phyloP scores from a whole-genome alignment of 345 rosid species.

The Noccaea bulbosa region DNA sequence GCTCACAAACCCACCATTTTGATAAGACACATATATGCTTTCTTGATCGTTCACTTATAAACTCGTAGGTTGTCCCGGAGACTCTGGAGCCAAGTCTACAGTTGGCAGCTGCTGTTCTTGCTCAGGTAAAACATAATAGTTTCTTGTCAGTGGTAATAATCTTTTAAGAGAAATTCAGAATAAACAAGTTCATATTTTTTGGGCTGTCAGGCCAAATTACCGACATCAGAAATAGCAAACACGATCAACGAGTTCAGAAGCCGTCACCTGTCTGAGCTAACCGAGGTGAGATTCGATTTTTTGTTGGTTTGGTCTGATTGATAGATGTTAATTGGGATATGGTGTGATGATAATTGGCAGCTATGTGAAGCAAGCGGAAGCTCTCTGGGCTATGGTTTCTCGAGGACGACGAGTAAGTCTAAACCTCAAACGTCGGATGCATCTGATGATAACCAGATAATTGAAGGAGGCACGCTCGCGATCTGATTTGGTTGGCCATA shows the following conservation, averaged over 20 bases:
- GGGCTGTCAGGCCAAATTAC: constrained; percentile 71
- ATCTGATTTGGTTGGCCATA: constrained; percentile 44
- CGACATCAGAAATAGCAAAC: constrained; percentile 82
- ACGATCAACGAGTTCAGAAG: constrained; percentile 91
- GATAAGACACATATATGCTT: neutral
- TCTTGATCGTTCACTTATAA: neutral
- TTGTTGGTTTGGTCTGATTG: neutral
- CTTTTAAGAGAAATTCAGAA: neutral
- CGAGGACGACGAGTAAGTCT: constrained; percentile 64
- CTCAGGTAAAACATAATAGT: constrained; percentile 62
- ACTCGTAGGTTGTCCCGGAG: constrained; percentile 92
- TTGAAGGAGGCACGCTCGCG: constrained; percentile 74
- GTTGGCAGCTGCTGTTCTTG: constrained; percentile 99
- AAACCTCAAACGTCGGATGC: constrained; percentile 59
- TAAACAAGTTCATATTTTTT: constrained; percentile 1
- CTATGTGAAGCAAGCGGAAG: constrained; percentile 85
- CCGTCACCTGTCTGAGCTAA: constrained; percentile 90
- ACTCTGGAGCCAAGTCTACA: constrained; percentile 97
- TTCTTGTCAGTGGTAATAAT: constrained; percentile 17
- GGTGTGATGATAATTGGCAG: constrained; percentile 50
- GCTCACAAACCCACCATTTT: constrained; percentile 19
- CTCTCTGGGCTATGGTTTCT: constrained; percentile 93
- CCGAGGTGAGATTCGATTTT: constrained; percentile 59
- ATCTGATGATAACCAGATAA: constrained; percentile 67
- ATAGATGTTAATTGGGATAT: constrained; percentile 1